Evolutionary conservation across 345 rosid species (phyloP), one percentile per base, ranked within the genome.

Genomic region (Citrus cavaleriei): DNA sequence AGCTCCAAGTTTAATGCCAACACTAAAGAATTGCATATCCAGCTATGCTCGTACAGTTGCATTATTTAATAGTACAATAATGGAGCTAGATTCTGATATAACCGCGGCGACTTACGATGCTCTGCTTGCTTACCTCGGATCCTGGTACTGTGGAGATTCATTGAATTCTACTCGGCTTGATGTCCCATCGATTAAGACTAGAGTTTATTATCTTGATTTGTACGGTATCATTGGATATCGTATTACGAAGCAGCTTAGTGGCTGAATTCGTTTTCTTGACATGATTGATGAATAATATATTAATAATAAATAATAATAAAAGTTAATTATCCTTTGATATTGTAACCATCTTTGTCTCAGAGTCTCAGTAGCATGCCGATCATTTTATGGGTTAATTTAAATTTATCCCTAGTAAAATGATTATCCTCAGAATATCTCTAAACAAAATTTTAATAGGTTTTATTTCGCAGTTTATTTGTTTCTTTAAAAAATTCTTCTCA

Each of bases 81-180:
- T 0, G 5, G 80, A 81, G 49, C 5, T 81, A 2, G 79, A 81
- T 8, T 79, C 49, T 10, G 80, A 81, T 76, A 5, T 34, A 2
- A 1, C 8, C 5, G 12, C 72, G 22, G 83, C 83, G 4, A 75
- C 55, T 16, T 75, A 76, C 21, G 83, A 81, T 22, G 65, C 63
- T 3, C 51, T 12, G 83, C 72, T 30, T 46, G 51, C 18, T 3
- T 46, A 46, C 51, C 51, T 46, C 4, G 51, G 51, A 12, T 46
- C 51, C 51, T 46, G 76, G 76, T 25, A 80, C 38, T 81, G 84
- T 27, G 59, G n/a, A 7, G 18, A 37, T 2, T 51, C 24, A 9
- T 4, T 81, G 62, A 34, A 62, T 6, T 10, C 25, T 3, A 66
- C 13, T 7, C 62, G 54, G 34, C 37, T 34, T 9, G 13, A 28